Conservation (phyloP, 805 yeast species). For the Dipodascus albidus region DNA sequence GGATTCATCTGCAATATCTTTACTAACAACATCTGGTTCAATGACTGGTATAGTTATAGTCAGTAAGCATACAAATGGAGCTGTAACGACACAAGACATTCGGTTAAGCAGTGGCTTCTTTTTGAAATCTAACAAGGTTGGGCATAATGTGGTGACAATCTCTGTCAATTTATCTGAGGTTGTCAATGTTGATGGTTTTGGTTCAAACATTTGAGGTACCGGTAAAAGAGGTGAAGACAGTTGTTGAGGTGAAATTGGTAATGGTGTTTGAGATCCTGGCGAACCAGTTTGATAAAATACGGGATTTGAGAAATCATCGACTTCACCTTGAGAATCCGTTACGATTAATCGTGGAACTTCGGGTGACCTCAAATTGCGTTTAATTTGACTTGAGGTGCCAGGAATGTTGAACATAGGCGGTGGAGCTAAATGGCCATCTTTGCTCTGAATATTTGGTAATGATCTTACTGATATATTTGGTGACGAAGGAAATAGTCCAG, state of each 20-base stretch:
- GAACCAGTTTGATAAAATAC: neutral
- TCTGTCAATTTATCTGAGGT: neutral
- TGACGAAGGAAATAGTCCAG: neutral
- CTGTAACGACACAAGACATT: slow-evolving; percentile 19
- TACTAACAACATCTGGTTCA: slow-evolving; percentile 11
- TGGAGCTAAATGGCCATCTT: neutral
- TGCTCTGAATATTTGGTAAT: neutral
- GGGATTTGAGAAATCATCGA: neutral
- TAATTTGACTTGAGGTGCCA: neutral
- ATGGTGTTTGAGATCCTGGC: neutral
- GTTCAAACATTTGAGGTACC: neutral
- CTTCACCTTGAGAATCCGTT: neutral
- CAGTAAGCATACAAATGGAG: slow-evolving; percentile 23
- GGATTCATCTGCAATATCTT: slow-evolving; percentile 7
- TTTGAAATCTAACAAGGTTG: slow-evolving; percentile 18
- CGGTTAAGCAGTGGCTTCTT: slow-evolving; percentile 18
- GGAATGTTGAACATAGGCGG: neutral
- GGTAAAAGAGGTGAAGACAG: neutral
- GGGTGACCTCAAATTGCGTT: neutral
- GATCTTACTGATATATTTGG: neutral
- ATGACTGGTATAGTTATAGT: slow-evolving; percentile 24
- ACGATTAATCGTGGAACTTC: neutral
- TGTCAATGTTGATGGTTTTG: neutral
- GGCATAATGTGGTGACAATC: slow-evolving; percentile 16
- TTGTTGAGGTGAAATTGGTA: neutral